Conservation (phyloP, 1,284 basidiomycete genomes). For the Trichosporon sp. region DNA sequence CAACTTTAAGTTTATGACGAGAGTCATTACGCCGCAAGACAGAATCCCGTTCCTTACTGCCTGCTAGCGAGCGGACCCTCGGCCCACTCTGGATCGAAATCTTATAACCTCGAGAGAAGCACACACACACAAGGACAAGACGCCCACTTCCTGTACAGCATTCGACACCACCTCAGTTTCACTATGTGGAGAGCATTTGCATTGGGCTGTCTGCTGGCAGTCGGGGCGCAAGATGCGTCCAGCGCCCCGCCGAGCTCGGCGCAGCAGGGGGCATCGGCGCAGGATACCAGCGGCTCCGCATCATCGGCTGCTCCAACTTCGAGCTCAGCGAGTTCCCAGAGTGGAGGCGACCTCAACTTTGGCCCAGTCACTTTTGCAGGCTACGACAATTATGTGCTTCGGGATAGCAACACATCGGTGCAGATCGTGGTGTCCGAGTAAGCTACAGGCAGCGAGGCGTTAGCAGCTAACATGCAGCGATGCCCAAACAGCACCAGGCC, state of each 20-base stretch:
- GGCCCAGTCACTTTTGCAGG: slow-evolving; percentile 42
- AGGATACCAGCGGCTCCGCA: not conserved
- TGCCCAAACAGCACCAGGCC: slow-evolving; percentile 23
- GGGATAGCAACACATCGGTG: slow-evolving; percentile 48
- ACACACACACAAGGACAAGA: not conserved
- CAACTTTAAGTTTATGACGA: not conserved
- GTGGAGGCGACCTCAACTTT: slow-evolving; percentile 13
- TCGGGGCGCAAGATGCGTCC: not conserved
- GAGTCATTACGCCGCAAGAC: not conserved
- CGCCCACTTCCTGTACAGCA: not conserved
- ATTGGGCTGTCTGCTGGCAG: not conserved
- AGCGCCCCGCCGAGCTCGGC: not conserved
- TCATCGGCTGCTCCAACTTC: not conserved
- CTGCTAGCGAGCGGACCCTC: too few species aligned
- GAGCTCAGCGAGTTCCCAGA: not conserved
- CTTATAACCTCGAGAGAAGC: not conserved
- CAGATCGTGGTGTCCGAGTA: slow-evolving; percentile 47
- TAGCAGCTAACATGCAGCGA: slow-evolving; percentile 25
- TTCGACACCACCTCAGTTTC: not conserved
- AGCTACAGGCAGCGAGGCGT: not conserved
- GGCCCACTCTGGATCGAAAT: not conserved
- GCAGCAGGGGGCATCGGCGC: not conserved
- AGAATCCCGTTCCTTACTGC: not conserved
- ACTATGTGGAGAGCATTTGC: not conserved
- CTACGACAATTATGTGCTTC: slow-evolving; percentile 50